Conservation (phyloP, 139 green algal species). For the Asterochloris sp. region DNA sequence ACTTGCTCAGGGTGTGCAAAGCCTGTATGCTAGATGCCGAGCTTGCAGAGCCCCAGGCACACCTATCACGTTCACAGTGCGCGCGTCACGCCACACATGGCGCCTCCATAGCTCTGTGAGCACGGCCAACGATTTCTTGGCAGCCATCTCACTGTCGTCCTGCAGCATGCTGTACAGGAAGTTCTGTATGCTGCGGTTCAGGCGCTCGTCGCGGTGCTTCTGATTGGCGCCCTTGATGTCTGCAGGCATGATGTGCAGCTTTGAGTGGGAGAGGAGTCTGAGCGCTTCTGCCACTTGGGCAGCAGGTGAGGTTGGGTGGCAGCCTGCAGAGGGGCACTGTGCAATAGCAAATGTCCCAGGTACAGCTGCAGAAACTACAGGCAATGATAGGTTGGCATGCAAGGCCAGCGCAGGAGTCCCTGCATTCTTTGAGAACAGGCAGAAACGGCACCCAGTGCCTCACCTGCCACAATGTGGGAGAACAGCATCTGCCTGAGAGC, state of each 20-base stretch:
- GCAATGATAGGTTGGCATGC: no score
- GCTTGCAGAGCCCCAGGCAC: background rate
- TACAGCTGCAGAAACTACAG: background rate
- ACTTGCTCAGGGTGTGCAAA: no score
- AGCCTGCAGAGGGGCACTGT: no score
- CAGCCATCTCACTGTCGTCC: conserved; percentile 75
- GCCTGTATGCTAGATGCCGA: no score
- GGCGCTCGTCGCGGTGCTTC: conserved; percentile 70
- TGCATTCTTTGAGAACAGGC: no score
- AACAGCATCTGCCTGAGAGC: conserved; percentile 79
- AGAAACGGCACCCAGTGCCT: background rate
- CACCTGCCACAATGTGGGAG: conserved; percentile 84
- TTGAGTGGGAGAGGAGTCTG: background rate
- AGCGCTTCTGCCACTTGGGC: background rate
- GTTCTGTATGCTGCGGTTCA: conserved; percentile 87
- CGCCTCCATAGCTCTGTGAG: conserved; percentile 91
- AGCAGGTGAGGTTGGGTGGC: background rate
- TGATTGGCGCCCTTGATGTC: conserved; percentile 87
- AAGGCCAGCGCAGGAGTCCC: no score
- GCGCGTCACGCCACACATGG: conserved; percentile 92
- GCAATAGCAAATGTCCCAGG: background rate
- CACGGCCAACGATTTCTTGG: conserved; percentile 88
- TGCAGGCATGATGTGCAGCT: conserved; percentile 3
- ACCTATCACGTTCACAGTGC: conserved; percentile 93
- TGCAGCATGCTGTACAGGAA: conserved; percentile 77